These are phyloP conservation scores for Rhododendron williamsianum DNA, from an alignment of 148 eudicot species.

Conservation along the genomic window DNA sequence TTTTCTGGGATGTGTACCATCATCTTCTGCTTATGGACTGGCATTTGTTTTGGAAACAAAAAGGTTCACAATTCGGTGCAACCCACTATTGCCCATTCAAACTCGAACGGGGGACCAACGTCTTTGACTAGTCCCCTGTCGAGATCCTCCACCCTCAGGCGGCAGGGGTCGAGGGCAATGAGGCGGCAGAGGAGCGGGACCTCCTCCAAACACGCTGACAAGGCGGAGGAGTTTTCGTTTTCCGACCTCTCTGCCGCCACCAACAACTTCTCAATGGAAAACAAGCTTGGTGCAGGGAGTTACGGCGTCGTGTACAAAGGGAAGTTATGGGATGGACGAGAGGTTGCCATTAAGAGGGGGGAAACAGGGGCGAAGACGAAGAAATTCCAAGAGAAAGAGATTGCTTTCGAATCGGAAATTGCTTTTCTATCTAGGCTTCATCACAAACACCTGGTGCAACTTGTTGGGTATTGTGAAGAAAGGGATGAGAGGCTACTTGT, in stretches of 20 bases:
- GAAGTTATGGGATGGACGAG: conserved; percentile 70
- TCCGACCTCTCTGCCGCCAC: conserved; percentile 68
- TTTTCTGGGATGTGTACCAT: conserved; percentile 63
- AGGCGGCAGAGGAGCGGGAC: conserved; percentile 95
- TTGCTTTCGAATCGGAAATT: conserved; percentile 82
- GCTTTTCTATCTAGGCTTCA: conserved; percentile 81
- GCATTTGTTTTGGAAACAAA: conserved; percentile 79
- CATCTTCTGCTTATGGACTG: conserved; percentile 62
- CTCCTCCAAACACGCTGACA: conserved; percentile 64
- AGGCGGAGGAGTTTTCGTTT: conserved; percentile 73
- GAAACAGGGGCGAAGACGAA: conserved; percentile 49
- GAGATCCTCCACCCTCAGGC: conserved; percentile 67
- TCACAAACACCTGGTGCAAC: conserved; percentile 88
- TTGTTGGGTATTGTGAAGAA: conserved; percentile 92
- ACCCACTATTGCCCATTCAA: conserved; percentile 63
- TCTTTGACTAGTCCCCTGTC: conserved; percentile 60
- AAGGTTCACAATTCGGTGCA: conserved; percentile 88
- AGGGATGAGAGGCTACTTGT: conserved; percentile 82
- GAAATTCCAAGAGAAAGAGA: conserved; percentile 83
- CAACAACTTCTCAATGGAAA: conserved; percentile 57
- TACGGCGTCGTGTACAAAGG: conserved; percentile 89
- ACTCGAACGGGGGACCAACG: conserved; percentile 34
- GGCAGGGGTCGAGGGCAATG: conserved; percentile 68
- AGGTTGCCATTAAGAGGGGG: conserved; percentile 88
- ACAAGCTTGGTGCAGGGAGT: conserved; percentile 89